Percentiles rank a stretch among this genome's conserved stretches.
Evolutionary conservation across 257 asterid species (phyloP).

Genomic region (Solanum piurae): DNA sequence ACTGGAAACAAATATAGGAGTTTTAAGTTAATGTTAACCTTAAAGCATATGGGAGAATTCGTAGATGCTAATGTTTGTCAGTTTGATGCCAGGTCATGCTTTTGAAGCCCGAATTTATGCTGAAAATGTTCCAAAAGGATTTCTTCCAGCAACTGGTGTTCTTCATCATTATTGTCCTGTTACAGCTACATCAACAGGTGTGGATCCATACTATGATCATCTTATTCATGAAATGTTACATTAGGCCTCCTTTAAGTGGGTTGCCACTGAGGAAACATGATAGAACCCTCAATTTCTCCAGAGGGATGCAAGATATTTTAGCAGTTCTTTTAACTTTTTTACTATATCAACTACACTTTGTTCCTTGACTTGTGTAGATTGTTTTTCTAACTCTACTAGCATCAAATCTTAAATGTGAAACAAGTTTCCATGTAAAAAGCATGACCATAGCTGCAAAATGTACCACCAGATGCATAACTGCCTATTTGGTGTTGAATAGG

Average conservation of each 20-base stretch:
- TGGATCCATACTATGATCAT: background rate
- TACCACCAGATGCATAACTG: background rate
- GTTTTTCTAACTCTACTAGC: background rate
- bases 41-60: background rate
- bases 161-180: constrained; percentile 93
- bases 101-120: constrained; percentile 99
- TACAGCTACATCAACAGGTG: constrained; percentile 72
- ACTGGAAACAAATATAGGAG: background rate
- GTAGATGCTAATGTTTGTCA: background rate
- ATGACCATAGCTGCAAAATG: background rate
- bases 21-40: background rate
- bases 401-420: background rate
- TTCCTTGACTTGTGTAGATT: background rate
- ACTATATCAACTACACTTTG: background rate
- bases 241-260: background rate
- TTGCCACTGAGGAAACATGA: background rate
- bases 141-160: constrained; percentile 94
- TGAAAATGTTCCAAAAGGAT: constrained; percentile 93
- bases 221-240: background rate
- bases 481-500: background rate
- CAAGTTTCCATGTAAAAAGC: background rate
- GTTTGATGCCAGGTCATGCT: constrained; percentile 68
- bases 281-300: background rate
- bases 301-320: background rate
- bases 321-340: background rate